Base-by-base conservation (phyloP, 129 eudicot species). In the Calendula officinalis region DNA sequence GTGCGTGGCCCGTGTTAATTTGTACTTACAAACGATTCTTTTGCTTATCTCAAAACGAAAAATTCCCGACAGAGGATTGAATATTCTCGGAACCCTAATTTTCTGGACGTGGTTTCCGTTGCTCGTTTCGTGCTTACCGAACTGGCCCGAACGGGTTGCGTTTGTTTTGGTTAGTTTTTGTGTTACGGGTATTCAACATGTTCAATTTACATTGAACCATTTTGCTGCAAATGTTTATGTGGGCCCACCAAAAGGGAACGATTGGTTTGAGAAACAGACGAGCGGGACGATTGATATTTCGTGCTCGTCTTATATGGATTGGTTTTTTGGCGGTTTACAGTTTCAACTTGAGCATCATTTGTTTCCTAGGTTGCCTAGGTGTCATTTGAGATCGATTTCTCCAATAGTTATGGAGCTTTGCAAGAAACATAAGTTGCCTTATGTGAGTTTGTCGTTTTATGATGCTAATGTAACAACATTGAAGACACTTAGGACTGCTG, bases 81-180 rank as follows among this genome's bases (percentile, higher is more conserved):
- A 92, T 83, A 83, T 92, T 2, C 27, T 92, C 0, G 98, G 98
- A 17, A 88, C 87, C 50, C 40, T 85, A 8, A 72, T 92, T 44
- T 92, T 92, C 71, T 92, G 95, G 95, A 85, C 95, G 2, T 92
- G 98, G 98, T 92, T 87, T 45, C 96, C 96, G 7, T 63, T 88
- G 8, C 87, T 92, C 6, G 86, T 92, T 38, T 85, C 96, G 0
- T 81, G 78, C 73, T 63, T 92, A 57, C 98, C 98, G 12, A 81
- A 77, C 63, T 92, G 96, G 96, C 69, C 77, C 0, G 96, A 92
- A 55, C 78, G 98, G 58, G 80, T 86, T 6, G 51, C 85, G 16
- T 92, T 92, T 32, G 96, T 92, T 36, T 59, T 92, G 32, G 69
- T 73, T 5, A 88, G 96, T 70, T 92, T 92, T 69, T 63, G 78